Evolutionary conservation across 352 stramenopile genomes (phyloP).

Genomic region (Phytophthora sp.): DNA sequence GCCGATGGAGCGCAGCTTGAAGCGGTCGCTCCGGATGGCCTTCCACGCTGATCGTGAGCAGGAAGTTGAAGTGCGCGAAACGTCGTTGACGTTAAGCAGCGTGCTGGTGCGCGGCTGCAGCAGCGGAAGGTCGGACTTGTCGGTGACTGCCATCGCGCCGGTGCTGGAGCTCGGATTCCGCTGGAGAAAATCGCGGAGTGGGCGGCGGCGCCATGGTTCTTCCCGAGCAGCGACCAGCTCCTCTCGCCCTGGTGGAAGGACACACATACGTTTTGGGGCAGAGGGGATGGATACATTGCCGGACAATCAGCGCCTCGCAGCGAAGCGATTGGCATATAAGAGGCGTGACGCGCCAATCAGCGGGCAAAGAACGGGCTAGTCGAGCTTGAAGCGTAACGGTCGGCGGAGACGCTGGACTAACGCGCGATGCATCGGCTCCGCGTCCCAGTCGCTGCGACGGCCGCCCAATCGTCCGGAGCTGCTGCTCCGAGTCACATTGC

Average conservation of each 20-base stretch:
- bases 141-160: constrained; percentile 22
- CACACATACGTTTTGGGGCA: constrained; percentile 9
- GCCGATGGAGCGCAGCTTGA: constrained; percentile 40
- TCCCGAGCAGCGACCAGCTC: too few relatives aligned
- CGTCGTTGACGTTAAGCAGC: constrained; percentile 1
- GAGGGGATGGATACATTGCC: constrained; percentile 24
- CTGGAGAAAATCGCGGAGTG: constrained; percentile 27
- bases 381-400: constrained; percentile 24
- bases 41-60: constrained; percentile 15
- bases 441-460: constrained; percentile 11
- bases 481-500: not conserved
- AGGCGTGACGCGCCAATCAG: constrained; percentile 20
- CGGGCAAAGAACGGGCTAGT: constrained; percentile 15
- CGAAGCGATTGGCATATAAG: constrained; percentile 9
- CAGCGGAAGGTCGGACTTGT: constrained; percentile 44
- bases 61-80: constrained; percentile 19
- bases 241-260: constrained; percentile 25
- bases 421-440: not conserved
- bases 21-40: constrained; percentile 42
- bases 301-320: constrained; percentile 9
- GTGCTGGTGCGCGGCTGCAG: constrained; percentile 33
- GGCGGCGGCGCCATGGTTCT: not conserved
- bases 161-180: not conserved
- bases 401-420: too few relatives aligned
- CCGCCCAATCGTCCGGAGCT: constrained; percentile 9